Percentiles rank a stretch among this genome's conserved stretches.
phyloP scores from a whole-genome alignment of 805 yeast species.

The Brettanomyces anomalus region DNA sequence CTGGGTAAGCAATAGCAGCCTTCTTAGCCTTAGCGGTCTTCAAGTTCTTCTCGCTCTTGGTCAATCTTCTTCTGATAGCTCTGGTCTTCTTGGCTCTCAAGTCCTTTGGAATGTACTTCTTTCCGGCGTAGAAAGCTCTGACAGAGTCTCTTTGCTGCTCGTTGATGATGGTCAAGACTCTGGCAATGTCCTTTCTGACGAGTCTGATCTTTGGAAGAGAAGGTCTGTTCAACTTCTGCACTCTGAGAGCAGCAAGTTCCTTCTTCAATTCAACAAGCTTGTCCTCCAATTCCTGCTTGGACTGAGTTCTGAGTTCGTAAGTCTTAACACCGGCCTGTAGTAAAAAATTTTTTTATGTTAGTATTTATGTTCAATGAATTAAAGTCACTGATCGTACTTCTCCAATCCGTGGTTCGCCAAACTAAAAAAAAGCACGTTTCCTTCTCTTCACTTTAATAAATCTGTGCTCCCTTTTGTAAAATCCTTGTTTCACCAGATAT shows the following conservation, averaged over 20 bases:
- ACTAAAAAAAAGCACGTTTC: too few species aligned
- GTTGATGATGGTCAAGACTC: conserved; percentile 95
- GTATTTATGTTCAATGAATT: neutral
- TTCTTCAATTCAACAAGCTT: conserved; percentile 94
- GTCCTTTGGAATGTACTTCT: conserved; percentile 96
- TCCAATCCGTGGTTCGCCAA: too few species aligned
- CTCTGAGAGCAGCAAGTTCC: conserved; percentile 93
- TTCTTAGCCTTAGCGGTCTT: conserved; percentile 85
- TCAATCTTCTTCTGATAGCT: conserved; percentile 96
- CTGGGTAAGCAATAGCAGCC: conserved; percentile 94
- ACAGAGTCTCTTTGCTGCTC: conserved; percentile 92
- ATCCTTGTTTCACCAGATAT: too few species aligned
- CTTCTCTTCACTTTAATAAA: too few species aligned
- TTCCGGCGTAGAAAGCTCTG: conserved; percentile 89
- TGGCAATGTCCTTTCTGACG: conserved; percentile 97
- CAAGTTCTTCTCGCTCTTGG: conserved; percentile 75
- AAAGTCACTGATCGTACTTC: too few species aligned
- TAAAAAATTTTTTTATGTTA: neutral
- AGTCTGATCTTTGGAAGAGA: conserved; percentile 94
- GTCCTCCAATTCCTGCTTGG: conserved; percentile 92
- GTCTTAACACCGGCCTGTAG: conserved; percentile 81
- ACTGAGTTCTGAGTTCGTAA: conserved; percentile 93
- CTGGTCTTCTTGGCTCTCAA: conserved; percentile 99
- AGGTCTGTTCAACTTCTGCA: conserved; percentile 88
- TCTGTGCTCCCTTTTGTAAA: too few species aligned